Evolutionary conservation across 2,329 filamentous ascomycete species (phyloP), one percentile per base, ranked within the genome.

Genomic region (Venturia oleaginea): DNA sequence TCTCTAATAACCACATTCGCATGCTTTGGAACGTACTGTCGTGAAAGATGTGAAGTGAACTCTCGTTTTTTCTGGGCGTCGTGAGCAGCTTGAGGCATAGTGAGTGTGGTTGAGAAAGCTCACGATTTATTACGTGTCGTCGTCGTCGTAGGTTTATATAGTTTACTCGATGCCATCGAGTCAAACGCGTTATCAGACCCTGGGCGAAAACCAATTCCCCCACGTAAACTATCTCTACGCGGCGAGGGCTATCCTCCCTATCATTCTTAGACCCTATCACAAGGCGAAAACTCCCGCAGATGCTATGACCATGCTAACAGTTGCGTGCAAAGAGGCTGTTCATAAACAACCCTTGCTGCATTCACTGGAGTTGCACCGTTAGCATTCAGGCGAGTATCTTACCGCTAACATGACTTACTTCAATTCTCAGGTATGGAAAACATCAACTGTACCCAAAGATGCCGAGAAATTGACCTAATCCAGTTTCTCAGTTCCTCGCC

Each of bases 401-500:
- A n/a, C n/a, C 10, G 10, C 22, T 24, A 46, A 6, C 5, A 46
- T 46, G 43, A 6, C 43, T n/a, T 24, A 11, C 19, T 24, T 46
- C 19, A 22, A 46, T 46, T 46, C 43, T 46, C 43, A 46, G 43
- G 43, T 46, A 46, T 46, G 5, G 11, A 3, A 40, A 8, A 40
- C 3, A 40, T 40, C 37, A 40, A 40, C 15, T 13, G 10, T 46
- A 6, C 22, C 43, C 43, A n/a, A 46, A 6, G 43, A 22, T 22
- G 43, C 5, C 7, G 43, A 11, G 22, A 57, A 54, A 32, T 30
- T 62, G 13, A 62, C 22, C 32, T 57, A 11, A 17, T 30, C 34
- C 15, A 62, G 61, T 51, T 62, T 42, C 43, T 62, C 5, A 54
- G 61, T n/a, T 62, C 61, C 27, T 62, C 61, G 37, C 61, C 61